Percentiles rank a stretch among this genome's conserved stretches.
Conservation (phyloP, 192 early-diverging fungal species). For the Gaertneriomyces sp. region DNA sequence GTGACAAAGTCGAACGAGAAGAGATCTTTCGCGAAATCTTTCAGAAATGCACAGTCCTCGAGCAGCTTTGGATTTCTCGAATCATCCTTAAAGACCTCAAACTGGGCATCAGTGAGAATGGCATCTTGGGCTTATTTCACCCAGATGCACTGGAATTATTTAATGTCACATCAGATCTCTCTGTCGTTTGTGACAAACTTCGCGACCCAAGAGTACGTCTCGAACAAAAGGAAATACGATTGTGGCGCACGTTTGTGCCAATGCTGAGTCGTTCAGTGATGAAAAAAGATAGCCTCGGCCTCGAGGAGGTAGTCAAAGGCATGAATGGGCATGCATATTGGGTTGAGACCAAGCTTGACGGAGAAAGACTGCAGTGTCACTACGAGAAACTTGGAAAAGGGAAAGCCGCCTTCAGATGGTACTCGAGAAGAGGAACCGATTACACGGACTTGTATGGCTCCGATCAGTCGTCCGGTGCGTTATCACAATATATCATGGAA, state of each 20-base stretch:
- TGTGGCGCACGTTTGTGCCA: slow-evolving; percentile 66
- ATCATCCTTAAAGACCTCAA: slow-evolving; percentile 76
- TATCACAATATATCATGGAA: slow-evolving; percentile 55
- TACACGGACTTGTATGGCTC: slow-evolving; percentile 70
- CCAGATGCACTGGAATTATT: slow-evolving; percentile 65
- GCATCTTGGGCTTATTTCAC: slow-evolving; percentile 64
- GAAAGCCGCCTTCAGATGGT: slow-evolving; percentile 51
- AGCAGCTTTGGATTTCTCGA: slow-evolving; percentile 74
- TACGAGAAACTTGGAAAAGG: slow-evolving; percentile 56
- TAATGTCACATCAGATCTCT: slow-evolving; percentile 63
- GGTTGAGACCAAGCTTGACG: slow-evolving; percentile 81
- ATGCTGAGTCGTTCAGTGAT: slow-evolving; percentile 33
- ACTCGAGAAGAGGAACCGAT: slow-evolving; percentile 56
- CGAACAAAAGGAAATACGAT: slow-evolving; percentile 38
- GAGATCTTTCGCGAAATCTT: slow-evolving; percentile 53
- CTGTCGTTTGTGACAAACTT: slow-evolving; percentile 54
- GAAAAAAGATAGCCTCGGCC: not conserved
- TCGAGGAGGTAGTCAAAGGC: slow-evolving; percentile 43
- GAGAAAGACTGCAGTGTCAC: slow-evolving; percentile 61
- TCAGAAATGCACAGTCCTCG: slow-evolving; percentile 54
- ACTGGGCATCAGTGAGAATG: slow-evolving; percentile 68
- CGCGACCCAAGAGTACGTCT: slow-evolving; percentile 40
- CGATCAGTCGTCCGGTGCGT: slow-evolving; percentile 47
- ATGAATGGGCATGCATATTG: slow-evolving; percentile 54
- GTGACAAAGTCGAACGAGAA: slow-evolving; percentile 32